phyloP scores from a whole-genome alignment of 208 protist genomes.

The Crithidia mellificae region DNA sequence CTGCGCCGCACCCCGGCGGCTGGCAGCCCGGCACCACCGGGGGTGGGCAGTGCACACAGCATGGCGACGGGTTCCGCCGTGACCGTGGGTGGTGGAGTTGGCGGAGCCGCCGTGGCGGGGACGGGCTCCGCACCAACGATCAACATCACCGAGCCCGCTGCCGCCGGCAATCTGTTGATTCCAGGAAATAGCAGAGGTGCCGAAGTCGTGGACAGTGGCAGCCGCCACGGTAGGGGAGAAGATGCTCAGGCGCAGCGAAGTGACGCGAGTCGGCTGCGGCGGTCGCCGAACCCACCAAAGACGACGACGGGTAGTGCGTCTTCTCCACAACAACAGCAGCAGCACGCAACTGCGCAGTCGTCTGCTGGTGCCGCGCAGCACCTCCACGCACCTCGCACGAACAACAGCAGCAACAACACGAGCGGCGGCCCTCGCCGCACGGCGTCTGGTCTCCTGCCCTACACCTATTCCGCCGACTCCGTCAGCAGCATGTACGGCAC shows the following conservation, averaged over 20 bases:
- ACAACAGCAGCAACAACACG: neutral
- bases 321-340: neutral
- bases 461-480: constrained; percentile 45
- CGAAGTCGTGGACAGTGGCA: no score
- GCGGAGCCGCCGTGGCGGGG: no score
- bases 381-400: neutral
- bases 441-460: constrained; percentile 33
- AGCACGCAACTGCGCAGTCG: neutral
- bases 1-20: neutral
- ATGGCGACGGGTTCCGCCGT: neutral
- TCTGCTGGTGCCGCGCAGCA: neutral
- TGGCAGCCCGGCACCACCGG: neutral
- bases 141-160: no score
- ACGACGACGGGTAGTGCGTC: neutral
- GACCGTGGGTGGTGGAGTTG: neutral
- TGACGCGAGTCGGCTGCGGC: neutral
- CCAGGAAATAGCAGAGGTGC: neutral
- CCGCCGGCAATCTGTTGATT: no score
- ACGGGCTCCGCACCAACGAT: no score
- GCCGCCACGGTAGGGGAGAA: no score
- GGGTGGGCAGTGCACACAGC: neutral
- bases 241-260: neutral
- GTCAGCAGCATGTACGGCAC: constrained; percentile 44
- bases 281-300: neutral
- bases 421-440: constrained; percentile 13